These are phyloP conservation scores for Volvox africanus DNA, from an alignment of 139 green algal genomes.

Conservation along the genomic window DNA sequence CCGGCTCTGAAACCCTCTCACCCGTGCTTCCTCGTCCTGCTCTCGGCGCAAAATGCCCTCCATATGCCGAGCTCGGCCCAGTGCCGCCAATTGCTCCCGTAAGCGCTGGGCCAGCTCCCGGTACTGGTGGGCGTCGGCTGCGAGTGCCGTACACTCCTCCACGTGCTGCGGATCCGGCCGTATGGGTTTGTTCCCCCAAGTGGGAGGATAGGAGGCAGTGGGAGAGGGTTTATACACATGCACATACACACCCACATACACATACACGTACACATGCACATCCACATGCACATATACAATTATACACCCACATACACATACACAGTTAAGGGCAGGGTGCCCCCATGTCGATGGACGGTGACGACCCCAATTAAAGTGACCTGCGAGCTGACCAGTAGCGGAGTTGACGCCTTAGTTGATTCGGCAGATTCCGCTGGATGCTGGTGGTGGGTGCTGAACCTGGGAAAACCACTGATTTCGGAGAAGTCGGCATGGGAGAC, in stretches of 20 bases:
- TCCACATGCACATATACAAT: background rate
- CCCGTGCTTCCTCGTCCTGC: background rate
- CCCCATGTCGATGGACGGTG: too few relatives aligned
- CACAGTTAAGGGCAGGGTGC: too few relatives aligned
- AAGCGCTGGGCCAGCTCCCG: background rate
- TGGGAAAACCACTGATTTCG: too few relatives aligned
- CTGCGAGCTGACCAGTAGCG: too few relatives aligned
- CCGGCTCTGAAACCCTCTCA: background rate
- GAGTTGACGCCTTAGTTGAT: too few relatives aligned
- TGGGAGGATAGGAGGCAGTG: background rate
- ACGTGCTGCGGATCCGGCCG: background rate
- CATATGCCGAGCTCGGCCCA: background rate
- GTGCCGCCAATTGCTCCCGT: background rate
- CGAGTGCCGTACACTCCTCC: background rate
- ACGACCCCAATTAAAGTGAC: too few relatives aligned
- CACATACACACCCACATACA: too few relatives aligned
- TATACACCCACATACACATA: background rate
- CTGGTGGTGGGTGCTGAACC: too few relatives aligned
- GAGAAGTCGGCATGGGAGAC: too few relatives aligned
- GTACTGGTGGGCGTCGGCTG: background rate
- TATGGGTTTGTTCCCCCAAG: background rate
- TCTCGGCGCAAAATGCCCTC: background rate
- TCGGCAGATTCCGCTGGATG: too few relatives aligned
- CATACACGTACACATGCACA: too few relatives aligned
- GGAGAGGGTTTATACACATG: too few relatives aligned